Evolutionary conservation across 306 rosid genomes (phyloP).

Genomic region (Argentina anserina): DNA sequence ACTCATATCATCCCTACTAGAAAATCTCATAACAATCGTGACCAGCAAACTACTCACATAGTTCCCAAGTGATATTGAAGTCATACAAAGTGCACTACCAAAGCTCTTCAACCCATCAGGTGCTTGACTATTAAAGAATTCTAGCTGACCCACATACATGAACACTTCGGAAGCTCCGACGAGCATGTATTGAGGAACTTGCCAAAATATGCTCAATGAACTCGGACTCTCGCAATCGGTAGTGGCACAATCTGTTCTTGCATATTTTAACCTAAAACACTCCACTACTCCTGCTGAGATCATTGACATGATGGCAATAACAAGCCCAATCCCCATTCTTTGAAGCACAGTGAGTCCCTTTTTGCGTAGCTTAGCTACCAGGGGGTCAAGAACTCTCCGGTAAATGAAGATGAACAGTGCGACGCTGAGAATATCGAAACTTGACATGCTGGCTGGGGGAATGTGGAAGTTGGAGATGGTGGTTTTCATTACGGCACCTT

Average conservation of each 20-base stretch:
- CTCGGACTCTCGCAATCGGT: slow-evolving; percentile 38
- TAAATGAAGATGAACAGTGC: slow-evolving; percentile 61
- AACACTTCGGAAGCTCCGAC: slow-evolving; percentile 82
- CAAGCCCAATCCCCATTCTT: slow-evolving; percentile 80
- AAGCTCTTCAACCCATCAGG: slow-evolving; percentile 82
- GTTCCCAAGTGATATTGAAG: slow-evolving; percentile 77
- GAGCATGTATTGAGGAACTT: slow-evolving; percentile 62
- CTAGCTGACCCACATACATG: slow-evolving; percentile 79
- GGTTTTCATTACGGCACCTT: slow-evolving; percentile 75
- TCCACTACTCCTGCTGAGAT: slow-evolving; percentile 67
- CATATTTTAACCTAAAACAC: slow-evolving; percentile 40
- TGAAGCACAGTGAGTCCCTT: slow-evolving; percentile 61
- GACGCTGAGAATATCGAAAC: slow-evolving; percentile 76
- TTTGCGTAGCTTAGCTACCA: slow-evolving; percentile 16
- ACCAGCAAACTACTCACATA: slow-evolving; percentile 69
- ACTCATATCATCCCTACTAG: slow-evolving; percentile 44
- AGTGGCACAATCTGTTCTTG: slow-evolving; percentile 22
- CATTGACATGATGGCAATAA: slow-evolving; percentile 63
- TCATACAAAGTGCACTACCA: slow-evolving; percentile 82
- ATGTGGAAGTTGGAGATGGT: slow-evolving; percentile 49
- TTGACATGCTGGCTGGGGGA: slow-evolving; percentile 88
- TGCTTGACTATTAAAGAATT: slow-evolving; percentile 72
- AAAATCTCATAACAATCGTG: slow-evolving; percentile 64
- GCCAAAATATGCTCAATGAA: slow-evolving; percentile 68
- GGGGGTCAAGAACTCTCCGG: slow-evolving; percentile 50